Evolutionary conservation across 2,329 filamentous ascomycete species (phyloP).

Genomic region (Fusarium torreyae): DNA sequence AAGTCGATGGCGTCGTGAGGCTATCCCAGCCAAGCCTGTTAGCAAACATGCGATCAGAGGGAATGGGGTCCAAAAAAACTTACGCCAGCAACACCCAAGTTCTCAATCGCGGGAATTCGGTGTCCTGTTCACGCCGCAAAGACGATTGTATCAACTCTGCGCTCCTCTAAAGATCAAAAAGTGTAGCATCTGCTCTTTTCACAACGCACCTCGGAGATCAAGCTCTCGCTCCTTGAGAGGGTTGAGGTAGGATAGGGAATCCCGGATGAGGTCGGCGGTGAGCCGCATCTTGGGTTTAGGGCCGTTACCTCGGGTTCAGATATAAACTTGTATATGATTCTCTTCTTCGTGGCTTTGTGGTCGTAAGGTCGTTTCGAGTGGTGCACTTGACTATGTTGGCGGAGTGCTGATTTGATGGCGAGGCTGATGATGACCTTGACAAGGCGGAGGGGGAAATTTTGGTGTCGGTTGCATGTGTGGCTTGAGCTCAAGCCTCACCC

Average conservation of each 20-base stretch:
- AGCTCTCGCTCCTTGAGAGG: constrained; percentile 98
- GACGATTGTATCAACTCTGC: constrained; percentile 85
- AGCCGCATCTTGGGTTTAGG: constrained; percentile 80
- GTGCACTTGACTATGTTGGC: constrained; percentile 16
- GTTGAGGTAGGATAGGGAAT: constrained; percentile 97
- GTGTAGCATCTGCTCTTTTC: constrained; percentile 99
- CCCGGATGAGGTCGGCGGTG: constrained; percentile 93
- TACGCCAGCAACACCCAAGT: constrained; percentile 94
- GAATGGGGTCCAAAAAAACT: constrained; percentile 55
- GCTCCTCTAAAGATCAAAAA: constrained; percentile 61
- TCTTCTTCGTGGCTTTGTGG: constrained; percentile 1
- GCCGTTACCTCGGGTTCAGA: constrained; percentile 46
- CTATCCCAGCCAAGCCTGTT: constrained; percentile 61
- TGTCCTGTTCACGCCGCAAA: constrained; percentile 80
- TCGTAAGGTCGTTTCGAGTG: constrained; percentile 9
- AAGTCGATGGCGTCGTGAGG: constrained; percentile 98
- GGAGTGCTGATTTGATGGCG: constrained; percentile 38
- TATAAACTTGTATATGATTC: background rate
- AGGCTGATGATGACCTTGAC: constrained; percentile 52
- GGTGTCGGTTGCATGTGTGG: constrained; percentile 34
- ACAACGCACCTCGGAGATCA: constrained; percentile 96
- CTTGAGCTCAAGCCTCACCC: constrained; percentile 38
- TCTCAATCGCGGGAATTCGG: constrained; percentile 97
- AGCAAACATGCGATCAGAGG: constrained; percentile 12
- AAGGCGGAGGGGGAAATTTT: constrained; percentile 55